These are phyloP conservation scores for Ganoderma sinense DNA, from an alignment of 1,284 basidiomycete species.

Conservation along the genomic window DNA sequence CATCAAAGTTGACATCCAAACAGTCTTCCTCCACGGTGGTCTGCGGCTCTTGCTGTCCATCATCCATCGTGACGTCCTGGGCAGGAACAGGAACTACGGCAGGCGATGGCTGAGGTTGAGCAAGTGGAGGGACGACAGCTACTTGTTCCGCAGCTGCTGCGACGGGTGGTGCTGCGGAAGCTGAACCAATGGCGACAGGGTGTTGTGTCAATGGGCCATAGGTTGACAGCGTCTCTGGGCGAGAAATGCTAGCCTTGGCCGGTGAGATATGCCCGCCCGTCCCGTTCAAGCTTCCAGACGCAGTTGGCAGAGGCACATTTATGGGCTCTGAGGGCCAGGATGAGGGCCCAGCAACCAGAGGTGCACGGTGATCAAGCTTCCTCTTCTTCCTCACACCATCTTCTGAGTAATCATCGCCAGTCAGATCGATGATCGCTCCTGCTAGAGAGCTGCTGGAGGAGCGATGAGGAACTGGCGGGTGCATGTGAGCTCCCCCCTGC, in stretches of 20 bases:
- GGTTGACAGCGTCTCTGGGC: not conserved
- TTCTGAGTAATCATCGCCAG: constrained; percentile 13
- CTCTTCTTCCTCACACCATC: constrained; percentile 22
- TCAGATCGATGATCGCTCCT: constrained; percentile 30
- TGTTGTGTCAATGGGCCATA: not conserved
- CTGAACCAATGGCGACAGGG: not conserved
- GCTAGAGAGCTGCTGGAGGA: constrained; percentile 22
- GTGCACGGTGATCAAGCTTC: constrained; percentile 20
- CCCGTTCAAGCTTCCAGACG: not conserved
- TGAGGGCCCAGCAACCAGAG: not conserved
- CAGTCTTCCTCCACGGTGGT: constrained; percentile 39
- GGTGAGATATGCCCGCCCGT: not conserved
- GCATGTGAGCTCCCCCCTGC: constrained; percentile 6
- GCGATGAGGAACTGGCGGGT: constrained; percentile 6
- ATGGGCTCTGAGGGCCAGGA: not conserved
- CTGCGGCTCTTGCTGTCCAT: constrained; percentile 40
- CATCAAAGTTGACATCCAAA: constrained; percentile 22
- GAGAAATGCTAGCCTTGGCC: not conserved
- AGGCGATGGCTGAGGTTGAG: not conserved
- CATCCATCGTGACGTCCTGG: constrained; percentile 37
- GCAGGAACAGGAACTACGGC: constrained; percentile 22
- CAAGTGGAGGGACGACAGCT: not conserved
- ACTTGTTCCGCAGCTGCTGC: not conserved
- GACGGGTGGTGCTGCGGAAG: not conserved
- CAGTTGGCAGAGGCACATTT: not conserved